Evolutionary conservation across 1,284 basidiomycete genomes (phyloP).

Genomic region (Ceratobasidium sp.): DNA sequence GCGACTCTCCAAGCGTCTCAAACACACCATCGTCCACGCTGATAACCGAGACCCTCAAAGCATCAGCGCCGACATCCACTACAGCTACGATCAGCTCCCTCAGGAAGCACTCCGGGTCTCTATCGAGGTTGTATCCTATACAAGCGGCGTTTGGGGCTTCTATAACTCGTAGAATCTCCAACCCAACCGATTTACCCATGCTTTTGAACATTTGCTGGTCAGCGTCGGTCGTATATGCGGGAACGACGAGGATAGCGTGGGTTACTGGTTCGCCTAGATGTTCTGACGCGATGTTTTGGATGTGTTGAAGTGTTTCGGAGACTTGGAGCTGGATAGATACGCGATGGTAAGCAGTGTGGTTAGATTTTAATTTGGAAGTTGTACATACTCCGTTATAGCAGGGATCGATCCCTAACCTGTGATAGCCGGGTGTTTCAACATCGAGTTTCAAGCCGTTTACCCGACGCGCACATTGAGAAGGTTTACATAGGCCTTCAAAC

Average conservation of each 20-base stretch:
- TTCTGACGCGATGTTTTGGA: not conserved
- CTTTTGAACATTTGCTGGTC: not conserved
- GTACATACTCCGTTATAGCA: too few species aligned
- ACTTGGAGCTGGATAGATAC: not conserved
- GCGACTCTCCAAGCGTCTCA: not conserved
- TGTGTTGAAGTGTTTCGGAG: not conserved
- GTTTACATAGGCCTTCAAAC: not conserved
- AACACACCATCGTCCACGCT: not conserved
- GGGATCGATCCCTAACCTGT: too few species aligned
- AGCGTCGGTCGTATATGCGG: not conserved
- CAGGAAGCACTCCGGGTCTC: not conserved
- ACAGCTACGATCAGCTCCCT: not conserved
- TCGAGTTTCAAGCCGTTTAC: too few species aligned
- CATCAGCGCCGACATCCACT: conserved; percentile 6
- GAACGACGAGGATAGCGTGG: conserved; percentile 4
- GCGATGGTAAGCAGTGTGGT: not conserved
- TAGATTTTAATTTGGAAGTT: too few species aligned
- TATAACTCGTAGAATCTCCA: not conserved
- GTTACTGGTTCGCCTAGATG: conserved; percentile 1
- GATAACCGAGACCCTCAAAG: not conserved
- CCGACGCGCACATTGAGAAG: too few species aligned
- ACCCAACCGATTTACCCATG: not conserved
- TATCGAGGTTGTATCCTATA: not conserved
- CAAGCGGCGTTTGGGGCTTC: not conserved
- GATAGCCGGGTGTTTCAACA: too few species aligned